phyloP scores from a whole-genome alignment of 768 basidiomycete genomes.

The Jaapia argillacea region DNA sequence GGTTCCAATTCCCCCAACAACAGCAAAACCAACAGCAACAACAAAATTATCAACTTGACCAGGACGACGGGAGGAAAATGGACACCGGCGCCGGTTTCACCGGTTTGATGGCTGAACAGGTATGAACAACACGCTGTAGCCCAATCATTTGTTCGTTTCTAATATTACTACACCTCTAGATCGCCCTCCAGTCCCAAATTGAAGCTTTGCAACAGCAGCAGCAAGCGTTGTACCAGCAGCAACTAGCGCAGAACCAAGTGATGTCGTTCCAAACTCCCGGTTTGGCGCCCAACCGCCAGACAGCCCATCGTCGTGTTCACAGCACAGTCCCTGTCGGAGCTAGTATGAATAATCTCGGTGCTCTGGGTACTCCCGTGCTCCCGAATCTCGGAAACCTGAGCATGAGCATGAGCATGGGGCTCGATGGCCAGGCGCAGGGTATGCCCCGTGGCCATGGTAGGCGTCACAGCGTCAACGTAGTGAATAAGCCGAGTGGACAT shows the following conservation, averaged over 20 bases:
- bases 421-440: conserved; percentile 56
- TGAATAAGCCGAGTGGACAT: conserved; percentile 60
- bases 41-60: conserved; percentile 20
- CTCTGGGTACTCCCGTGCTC: conserved; percentile 42
- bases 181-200: conserved; percentile 85
- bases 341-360: conserved; percentile 23
- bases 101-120: conserved; percentile 95
- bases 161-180: conserved; percentile 30
- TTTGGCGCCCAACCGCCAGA: conserved; percentile 48
- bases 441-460: conserved; percentile 81
- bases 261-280: conserved; percentile 73
- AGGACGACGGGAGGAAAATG: conserved; percentile 31
- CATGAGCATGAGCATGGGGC: conserved; percentile 35
- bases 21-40: too few relatives aligned
- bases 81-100: conserved; percentile 66
- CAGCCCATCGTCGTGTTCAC: conserved; percentile 72
- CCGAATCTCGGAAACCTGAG: conserved; percentile 55
- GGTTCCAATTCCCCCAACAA: conserved; percentile 79
- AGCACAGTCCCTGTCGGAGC: conserved; percentile 66
- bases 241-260: conserved; percentile 81
- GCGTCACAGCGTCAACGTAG: conserved; percentile 85
- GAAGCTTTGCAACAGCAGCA: conserved; percentile 88
- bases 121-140: conserved; percentile 23
- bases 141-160: not conserved
- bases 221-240: conserved; percentile 82